Conservation (phyloP, 2,329 filamentous ascomycete species). For the Coniochaeta sp. region DNA sequence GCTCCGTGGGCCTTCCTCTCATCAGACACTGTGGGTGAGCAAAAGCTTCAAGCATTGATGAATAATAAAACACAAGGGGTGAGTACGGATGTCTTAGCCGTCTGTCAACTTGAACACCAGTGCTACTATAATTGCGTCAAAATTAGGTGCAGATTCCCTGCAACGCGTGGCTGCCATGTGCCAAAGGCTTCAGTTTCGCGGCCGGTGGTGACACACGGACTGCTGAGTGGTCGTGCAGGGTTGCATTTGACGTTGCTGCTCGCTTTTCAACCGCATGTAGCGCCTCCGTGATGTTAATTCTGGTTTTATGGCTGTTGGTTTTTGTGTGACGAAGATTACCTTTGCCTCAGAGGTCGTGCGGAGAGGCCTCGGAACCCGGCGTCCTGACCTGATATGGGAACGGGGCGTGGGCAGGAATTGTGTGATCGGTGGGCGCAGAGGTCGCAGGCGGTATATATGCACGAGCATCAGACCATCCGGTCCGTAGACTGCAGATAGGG, state of each 20-base stretch:
- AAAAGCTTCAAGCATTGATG: too few relatives aligned
- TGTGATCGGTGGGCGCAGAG: background rate
- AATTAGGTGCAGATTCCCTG: background rate
- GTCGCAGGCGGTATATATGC: background rate
- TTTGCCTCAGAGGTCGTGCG: background rate
- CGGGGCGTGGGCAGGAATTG: background rate
- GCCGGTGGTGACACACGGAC: background rate
- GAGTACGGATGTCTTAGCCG: too few relatives aligned
- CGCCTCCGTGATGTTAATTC: background rate
- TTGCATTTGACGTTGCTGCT: background rate
- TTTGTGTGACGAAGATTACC: too few relatives aligned
- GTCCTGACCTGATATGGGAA: background rate
- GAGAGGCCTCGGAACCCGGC: background rate
- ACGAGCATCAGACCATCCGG: background rate
- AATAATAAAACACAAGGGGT: too few relatives aligned
- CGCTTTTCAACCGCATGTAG: background rate
- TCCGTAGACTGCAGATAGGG: background rate
- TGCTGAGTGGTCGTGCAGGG: background rate
- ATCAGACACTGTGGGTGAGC: too few relatives aligned
- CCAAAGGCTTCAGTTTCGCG: background rate
- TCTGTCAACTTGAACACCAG: too few relatives aligned
- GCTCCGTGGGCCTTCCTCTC: too few relatives aligned
- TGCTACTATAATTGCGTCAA: background rate
- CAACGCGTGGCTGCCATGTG: background rate
- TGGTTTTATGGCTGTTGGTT: too few relatives aligned